These are phyloP conservation scores for Trichomonas gallinae DNA, from an alignment of 208 protist genomes.

Conservation along the genomic window DNA sequence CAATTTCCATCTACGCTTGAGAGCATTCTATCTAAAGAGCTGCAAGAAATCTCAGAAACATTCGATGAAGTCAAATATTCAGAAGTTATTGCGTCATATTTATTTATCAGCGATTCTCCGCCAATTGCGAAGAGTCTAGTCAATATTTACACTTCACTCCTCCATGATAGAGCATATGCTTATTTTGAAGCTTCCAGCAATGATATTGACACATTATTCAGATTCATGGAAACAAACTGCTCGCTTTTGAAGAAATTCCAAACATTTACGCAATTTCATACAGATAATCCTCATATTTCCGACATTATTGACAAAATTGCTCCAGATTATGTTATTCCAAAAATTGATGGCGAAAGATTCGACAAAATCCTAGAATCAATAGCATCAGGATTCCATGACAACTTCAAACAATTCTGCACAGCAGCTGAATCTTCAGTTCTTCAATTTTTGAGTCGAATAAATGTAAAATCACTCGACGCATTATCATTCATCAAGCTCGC, in stretches of 20 bases:
- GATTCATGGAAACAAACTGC: neutral
- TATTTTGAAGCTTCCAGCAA: neutral
- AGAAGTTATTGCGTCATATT: neutral
- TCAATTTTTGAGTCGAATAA: neutral
- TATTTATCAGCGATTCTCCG: neutral
- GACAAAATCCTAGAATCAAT: neutral
- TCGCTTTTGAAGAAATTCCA: neutral
- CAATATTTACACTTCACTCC: neutral
- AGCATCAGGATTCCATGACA: neutral
- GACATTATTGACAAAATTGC: neutral
- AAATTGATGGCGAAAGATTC: neutral
- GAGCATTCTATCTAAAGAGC: neutral
- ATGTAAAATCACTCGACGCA: neutral
- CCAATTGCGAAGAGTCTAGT: neutral
- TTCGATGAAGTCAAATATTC: neutral
- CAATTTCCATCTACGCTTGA: neutral
- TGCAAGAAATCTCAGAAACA: neutral
- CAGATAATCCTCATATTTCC: neutral
- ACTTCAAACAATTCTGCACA: neutral
- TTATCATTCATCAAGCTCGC: neutral
- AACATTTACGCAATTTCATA: neutral
- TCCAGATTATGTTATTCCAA: neutral
- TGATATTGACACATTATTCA: slow-evolving; percentile 1
- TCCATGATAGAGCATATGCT: neutral
- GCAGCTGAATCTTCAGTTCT: neutral